phyloP scores from a whole-genome alignment of 129 eudicot genomes.

The Erigeron canadensis region DNA sequence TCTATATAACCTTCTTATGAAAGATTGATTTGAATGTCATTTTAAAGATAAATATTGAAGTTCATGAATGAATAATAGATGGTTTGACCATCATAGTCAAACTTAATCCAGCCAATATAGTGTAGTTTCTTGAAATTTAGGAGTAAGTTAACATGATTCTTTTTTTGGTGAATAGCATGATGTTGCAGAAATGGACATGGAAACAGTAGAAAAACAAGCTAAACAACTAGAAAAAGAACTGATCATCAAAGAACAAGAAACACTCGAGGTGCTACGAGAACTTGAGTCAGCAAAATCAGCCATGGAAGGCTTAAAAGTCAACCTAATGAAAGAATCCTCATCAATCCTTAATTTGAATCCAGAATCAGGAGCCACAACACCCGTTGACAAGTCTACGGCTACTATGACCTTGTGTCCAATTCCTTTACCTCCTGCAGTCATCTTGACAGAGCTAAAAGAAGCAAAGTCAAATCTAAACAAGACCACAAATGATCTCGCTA shows the following conservation, averaged over 20 bases:
- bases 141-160: not conserved
- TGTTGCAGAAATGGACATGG: conserved; percentile 40
- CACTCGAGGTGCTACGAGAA: conserved; percentile 61
- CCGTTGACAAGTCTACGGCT: conserved; percentile 26
- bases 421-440: conserved; percentile 50
- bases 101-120: not conserved
- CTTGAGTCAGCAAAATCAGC: conserved; percentile 59
- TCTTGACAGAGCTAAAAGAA: conserved; percentile 58
- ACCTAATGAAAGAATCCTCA: conserved; percentile 49
- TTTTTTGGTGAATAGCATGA: conserved; percentile 45
- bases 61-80: no score
- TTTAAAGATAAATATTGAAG: no score
- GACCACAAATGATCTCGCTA: conserved; percentile 59
- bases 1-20: no score
- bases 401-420: conserved; percentile 36
- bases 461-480: conserved; percentile 58
- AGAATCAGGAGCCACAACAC: conserved; percentile 25
- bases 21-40: no score
- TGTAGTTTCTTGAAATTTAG: not conserved
- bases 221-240: conserved; percentile 60
- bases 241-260: conserved; percentile 62
- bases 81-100: not conserved
- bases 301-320: conserved; percentile 62
- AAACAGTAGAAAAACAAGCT: conserved; percentile 66
- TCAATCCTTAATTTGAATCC: conserved; percentile 26